phyloP scores from a whole-genome alignment of 768 basidiomycete species.

The Serendipita sp. region DNA sequence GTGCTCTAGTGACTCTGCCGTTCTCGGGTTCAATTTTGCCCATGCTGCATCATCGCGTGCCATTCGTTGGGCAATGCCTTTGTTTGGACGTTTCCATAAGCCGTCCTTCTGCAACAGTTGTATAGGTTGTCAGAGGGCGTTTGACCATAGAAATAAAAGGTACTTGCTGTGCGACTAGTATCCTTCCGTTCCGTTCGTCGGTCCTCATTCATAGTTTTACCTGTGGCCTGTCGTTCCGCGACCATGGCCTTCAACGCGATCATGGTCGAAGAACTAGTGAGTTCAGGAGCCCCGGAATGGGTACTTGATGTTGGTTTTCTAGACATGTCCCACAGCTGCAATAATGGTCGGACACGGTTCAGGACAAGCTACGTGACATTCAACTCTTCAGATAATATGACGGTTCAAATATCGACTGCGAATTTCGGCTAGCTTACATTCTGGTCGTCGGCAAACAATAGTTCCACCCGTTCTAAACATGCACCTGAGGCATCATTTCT shows the following conservation, averaged over 20 bases:
- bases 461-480: too few relatives aligned
- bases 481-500: too few relatives aligned
- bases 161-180: background rate
- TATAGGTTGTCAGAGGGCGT: background rate
- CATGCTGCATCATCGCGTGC: conserved; percentile 49
- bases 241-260: conserved; percentile 3
- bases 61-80: conserved; percentile 50
- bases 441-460: too few relatives aligned
- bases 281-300: too few relatives aligned
- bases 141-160: background rate
- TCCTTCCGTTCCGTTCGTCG: background rate
- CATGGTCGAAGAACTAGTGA: background rate
- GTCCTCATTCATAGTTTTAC: background rate
- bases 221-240: background rate
- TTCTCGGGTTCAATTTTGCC: conserved; percentile 51
- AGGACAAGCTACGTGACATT: too few relatives aligned
- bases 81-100: conserved; percentile 61
- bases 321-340: background rate
- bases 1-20: conserved; percentile 54
- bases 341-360: too few relatives aligned
- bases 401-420: too few relatives aligned
- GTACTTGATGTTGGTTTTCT: background rate
- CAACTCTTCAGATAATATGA: too few relatives aligned
- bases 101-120: conserved; percentile 44
- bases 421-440: too few relatives aligned